These are phyloP conservation scores for Sporothrix sp. DNA, from an alignment of 2,329 filamentous ascomycete species.

Conservation along the genomic window DNA sequence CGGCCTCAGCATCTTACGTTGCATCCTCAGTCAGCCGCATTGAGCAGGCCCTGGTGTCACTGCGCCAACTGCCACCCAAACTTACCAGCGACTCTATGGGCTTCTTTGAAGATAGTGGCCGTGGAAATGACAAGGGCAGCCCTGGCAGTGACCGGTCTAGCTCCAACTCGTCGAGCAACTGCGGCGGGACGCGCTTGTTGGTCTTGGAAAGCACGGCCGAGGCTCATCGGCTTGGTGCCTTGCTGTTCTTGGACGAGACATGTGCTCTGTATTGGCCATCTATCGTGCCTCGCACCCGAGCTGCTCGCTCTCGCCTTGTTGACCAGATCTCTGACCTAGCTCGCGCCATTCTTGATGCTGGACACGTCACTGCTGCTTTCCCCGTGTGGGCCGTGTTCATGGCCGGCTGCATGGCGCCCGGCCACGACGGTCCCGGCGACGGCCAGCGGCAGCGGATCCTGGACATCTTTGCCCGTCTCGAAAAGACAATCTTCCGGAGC, in stretches of 20 bases:
- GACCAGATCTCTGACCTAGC: constrained; percentile 1
- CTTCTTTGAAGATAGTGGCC: background rate
- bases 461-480: background rate
- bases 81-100: no score
- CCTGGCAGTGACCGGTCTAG: background rate
- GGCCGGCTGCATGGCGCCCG: constrained; percentile 2
- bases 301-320: background rate
- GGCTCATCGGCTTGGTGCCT: constrained; percentile 2
- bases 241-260: constrained; percentile 9
- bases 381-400: constrained; percentile 10
- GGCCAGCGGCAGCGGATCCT: background rate
- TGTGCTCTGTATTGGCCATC: constrained; percentile 6
- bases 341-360: background rate
- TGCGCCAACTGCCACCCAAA: constrained; percentile 4
- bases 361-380: constrained; percentile 5
- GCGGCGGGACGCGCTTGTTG: background rate
- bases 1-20: background rate
- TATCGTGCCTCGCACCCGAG: background rate
- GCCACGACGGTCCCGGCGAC: background rate
- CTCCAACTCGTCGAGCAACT: background rate
- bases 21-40: background rate
- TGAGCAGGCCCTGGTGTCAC: background rate
- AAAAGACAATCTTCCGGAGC: constrained; percentile 6
- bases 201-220: constrained; percentile 6
- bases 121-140: background rate